phyloP scores from a whole-genome alignment of 495 filamentous ascomycete genomes.

The Neurospora sp. region DNA sequence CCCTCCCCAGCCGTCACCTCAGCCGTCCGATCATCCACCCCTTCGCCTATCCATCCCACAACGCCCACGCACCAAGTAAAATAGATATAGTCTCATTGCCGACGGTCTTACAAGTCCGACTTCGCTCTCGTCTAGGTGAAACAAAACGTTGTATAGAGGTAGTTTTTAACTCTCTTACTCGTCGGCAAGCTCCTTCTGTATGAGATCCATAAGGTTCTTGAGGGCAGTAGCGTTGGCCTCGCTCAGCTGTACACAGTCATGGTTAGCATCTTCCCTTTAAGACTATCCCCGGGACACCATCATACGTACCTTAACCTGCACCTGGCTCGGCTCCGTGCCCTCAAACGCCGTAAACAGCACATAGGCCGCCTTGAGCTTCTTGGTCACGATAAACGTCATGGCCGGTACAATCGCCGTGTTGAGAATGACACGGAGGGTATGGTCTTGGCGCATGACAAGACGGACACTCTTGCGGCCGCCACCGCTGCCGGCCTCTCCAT shows the following conservation, averaged over 20 bases:
- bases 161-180: neutral
- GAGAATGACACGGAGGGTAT: slow-evolving; percentile 73
- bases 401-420: slow-evolving; percentile 67
- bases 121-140: neutral
- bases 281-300: neutral
- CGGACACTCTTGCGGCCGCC: slow-evolving; percentile 36
- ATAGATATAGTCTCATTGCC: neutral
- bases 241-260: slow-evolving; percentile 26
- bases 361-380: slow-evolving; percentile 46
- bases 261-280: neutral
- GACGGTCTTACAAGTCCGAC: neutral
- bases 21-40: neutral
- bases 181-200: slow-evolving; percentile 28
- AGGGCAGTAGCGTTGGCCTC: slow-evolving; percentile 35
- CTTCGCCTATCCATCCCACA: neutral
- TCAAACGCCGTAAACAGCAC: slow-evolving; percentile 48
- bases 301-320: slow-evolving; percentile 61
- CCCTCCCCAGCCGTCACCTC: neutral
- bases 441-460: slow-evolving; percentile 81
- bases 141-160: neutral
- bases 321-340: slow-evolving; percentile 45
- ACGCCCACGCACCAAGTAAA: neutral
- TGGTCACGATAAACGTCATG: slow-evolving; percentile 62
- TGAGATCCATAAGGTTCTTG: slow-evolving; percentile 25
- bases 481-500: slow-evolving; percentile 14